Base-by-base conservation (phyloP, 495 filamentous ascomycete species). In the Xylaria cubensis region DNA sequence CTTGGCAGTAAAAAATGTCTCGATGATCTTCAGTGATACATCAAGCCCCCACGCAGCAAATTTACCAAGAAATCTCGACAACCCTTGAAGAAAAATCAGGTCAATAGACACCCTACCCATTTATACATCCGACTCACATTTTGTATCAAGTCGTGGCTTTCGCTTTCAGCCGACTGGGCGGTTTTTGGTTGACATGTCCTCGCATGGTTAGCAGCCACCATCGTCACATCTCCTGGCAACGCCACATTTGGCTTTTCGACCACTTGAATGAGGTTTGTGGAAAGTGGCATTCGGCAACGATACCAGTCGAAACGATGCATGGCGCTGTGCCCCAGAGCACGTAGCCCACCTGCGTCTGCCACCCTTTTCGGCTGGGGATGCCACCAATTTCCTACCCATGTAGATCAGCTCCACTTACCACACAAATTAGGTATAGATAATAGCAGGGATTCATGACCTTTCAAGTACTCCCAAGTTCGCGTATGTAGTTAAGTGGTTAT, bases 121-220 rank as follows among this genome's bases (percentile, higher is more conserved):
- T 56, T 56, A 15, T 26, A 56, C 53, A 15, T 53, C n/a, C 51
- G 17, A 12, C 3, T 55, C 51, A 26, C 51, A 15, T 24, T 29
- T 55, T 29, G n/a, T 51, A 24, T 19, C 3, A 51, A 21, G 8
- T 8, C 12, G 51, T 55, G 24, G 51, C 51, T 55, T 55, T 53
- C 53, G 4, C 53, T 56, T 17, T 17, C 53, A 19, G 58, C 7
- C 26, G 44, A n/a, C 19, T 51, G 64, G 29, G 64, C 13, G 8
- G 17, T 48, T 51, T 66, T 65, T 65, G 26, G 36, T 59, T 59
- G 29, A 61, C 41, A 29, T 26, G 64, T 66, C 64, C 7, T 51
- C 29, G 46, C 44, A 50, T 19, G 46, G 29, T 2, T n/a, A 66
- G 1, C 29, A 36, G 64, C 63, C 63, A 42, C 61, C 29, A 29